These are phyloP conservation scores for Tothia fuscella DNA, from an alignment of 2,329 filamentous ascomycete genomes.

Conservation along the genomic window DNA sequence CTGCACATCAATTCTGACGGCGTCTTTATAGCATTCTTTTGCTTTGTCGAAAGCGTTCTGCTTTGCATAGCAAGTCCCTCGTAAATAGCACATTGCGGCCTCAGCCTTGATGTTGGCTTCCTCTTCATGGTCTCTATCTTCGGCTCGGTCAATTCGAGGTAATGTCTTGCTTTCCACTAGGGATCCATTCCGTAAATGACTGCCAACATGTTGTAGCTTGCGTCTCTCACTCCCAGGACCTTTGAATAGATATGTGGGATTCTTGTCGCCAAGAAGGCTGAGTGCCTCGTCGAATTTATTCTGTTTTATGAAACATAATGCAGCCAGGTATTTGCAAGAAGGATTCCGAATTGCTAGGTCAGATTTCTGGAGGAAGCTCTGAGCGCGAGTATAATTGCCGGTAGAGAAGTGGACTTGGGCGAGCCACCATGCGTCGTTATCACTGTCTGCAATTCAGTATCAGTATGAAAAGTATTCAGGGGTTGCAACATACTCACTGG, in stretches of 20 bases:
- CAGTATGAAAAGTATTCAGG: slow-evolving; percentile 1
- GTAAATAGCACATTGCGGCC: slow-evolving; percentile 91
- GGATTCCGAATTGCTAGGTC: slow-evolving; percentile 72
- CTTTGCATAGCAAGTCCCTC: slow-evolving; percentile 89
- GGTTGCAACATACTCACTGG: slow-evolving; percentile 49
- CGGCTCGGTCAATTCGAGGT: slow-evolving; percentile 44
- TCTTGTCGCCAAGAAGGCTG: slow-evolving; percentile 75
- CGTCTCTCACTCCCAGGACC: slow-evolving; percentile 52
- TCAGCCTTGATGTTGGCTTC: slow-evolving; percentile 71
- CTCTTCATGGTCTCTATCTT: slow-evolving; percentile 57
- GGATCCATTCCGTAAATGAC: slow-evolving; percentile 33
- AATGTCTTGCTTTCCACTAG: slow-evolving; percentile 31
- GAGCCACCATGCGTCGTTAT: slow-evolving; percentile 91
- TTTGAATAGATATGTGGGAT: slow-evolving; percentile 76
- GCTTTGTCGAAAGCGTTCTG: slow-evolving; percentile 95
- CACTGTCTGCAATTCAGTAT: slow-evolving; percentile 51
- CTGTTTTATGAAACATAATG: slow-evolving; percentile 90
- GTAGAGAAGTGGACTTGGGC: slow-evolving; percentile 97
- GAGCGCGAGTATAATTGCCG: slow-evolving; percentile 85
- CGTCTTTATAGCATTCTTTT: slow-evolving; percentile 97
- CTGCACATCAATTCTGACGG: slow-evolving; percentile 90
- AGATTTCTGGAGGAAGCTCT: slow-evolving; percentile 72
- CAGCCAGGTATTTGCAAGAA: slow-evolving; percentile 83
- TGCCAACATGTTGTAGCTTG: slow-evolving; percentile 54
- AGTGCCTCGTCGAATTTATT: slow-evolving; percentile 82